Percentiles rank a stretch among this genome's conserved stretches.
Conservation (phyloP, 805 yeast genomes). For the Millerozyma acaciae region DNA sequence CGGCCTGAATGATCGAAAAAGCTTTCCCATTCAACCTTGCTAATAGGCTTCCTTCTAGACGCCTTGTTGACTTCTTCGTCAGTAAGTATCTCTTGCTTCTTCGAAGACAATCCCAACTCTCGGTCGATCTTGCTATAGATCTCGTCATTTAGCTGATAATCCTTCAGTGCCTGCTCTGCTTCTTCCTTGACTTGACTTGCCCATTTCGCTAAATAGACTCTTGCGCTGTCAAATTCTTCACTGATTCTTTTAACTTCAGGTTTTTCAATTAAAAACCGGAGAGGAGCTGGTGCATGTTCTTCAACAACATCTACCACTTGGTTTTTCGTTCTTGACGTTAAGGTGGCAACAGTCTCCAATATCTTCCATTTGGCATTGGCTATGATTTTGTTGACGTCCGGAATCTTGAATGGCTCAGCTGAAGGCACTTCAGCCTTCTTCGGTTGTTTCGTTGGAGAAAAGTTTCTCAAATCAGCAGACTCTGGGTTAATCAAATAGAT, state of each 20-base stretch:
- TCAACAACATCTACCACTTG: conserved; percentile 63
- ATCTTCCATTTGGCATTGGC: conserved; percentile 81
- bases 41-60: conserved; percentile 65
- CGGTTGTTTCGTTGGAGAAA: conserved; percentile 34
- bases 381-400: conserved; percentile 46
- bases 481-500: conserved; percentile 78
- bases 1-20: conserved; percentile 80
- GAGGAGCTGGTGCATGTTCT: conserved; percentile 56
- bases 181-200: conserved; percentile 91
- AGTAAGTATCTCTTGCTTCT: conserved; percentile 42
- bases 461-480: conserved; percentile 57
- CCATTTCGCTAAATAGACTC: conserved; percentile 93
- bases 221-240: conserved; percentile 89
- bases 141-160: conserved; percentile 53
- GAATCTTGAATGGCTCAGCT: conserved; percentile 22
- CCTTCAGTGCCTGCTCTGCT: conserved; percentile 59
- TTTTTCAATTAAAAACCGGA: conserved; percentile 57
- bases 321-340: conserved; percentile 48
- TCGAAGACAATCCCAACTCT: conserved; percentile 66
- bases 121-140: conserved; percentile 52
- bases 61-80: conserved; percentile 57
- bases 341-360: conserved; percentile 77
- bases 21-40: conserved; percentile 73
- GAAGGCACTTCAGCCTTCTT: conserved; percentile 3
- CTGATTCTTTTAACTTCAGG: conserved; percentile 81